These are phyloP conservation scores for Ophiorrhiza pumila DNA, from an alignment of 257 asterid genomes.

Conservation along the genomic window DNA sequence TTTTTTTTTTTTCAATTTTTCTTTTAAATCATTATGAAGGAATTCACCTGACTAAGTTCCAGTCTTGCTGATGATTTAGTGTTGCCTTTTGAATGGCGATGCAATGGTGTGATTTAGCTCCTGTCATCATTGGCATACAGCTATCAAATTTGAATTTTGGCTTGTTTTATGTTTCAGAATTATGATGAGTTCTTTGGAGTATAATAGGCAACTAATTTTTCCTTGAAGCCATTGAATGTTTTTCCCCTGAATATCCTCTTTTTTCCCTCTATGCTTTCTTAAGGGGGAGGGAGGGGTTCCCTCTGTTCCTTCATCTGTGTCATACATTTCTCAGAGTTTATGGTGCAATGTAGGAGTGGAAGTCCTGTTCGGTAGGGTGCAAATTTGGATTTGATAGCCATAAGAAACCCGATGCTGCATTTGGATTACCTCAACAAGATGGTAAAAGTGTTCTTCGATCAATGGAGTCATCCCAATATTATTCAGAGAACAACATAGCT, in stretches of 20 bases:
- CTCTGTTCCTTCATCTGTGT: neutral
- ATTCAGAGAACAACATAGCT: slow-evolving; percentile 62
- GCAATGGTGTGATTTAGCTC: neutral
- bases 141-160: neutral
- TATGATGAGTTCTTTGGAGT: neutral
- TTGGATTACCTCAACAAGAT: slow-evolving; percentile 46
- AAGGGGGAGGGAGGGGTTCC: neutral
- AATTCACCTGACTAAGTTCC: neutral
- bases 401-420: slow-evolving; percentile 68
- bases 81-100: neutral
- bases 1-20: neutral
- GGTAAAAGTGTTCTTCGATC: slow-evolving; percentile 71
- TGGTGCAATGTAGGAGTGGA: slow-evolving; percentile 53
- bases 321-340: neutral
- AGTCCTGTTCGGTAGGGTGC: slow-evolving; percentile 76
- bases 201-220: neutral
- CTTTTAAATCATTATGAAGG: neutral
- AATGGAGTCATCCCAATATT: slow-evolving; percentile 89
- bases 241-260: neutral
- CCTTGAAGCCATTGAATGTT: neutral
- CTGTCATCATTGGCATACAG: neutral
- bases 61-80: neutral
- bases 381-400: slow-evolving; percentile 42
- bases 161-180: neutral
- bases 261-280: too few species aligned